Conservation (phyloP, 768 basidiomycete genomes). For the Mycena vulgaris region DNA sequence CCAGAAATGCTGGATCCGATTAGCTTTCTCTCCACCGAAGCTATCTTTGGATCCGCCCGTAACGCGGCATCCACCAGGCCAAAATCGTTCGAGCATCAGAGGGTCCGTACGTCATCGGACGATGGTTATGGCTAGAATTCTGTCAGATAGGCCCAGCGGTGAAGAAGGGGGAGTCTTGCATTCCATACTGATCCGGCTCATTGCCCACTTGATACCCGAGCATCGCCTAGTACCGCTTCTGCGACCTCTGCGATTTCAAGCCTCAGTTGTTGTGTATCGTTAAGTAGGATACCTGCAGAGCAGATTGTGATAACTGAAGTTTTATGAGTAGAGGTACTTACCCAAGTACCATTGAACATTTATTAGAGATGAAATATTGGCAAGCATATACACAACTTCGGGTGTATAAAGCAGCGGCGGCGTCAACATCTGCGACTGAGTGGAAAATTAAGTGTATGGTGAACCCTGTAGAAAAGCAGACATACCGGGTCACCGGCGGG, state of each 20-base stretch:
- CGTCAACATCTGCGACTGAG: slow-evolving; percentile 69
- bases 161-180: not conserved
- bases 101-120: slow-evolving; percentile 57
- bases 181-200: slow-evolving; percentile 36
- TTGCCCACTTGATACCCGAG: slow-evolving; percentile 77
- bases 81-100: slow-evolving; percentile 68
- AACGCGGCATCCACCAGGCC: slow-evolving; percentile 61
- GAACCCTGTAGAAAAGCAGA: not conserved
- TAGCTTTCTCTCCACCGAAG: slow-evolving; percentile 60
- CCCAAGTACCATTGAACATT: slow-evolving; percentile 65
- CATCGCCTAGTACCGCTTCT: slow-evolving; percentile 79
- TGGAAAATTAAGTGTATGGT: slow-evolving; percentile 48
- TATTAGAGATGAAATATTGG: slow-evolving; percentile 62
- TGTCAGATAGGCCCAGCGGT: not conserved
- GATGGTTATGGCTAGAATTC: slow-evolving; percentile 43
- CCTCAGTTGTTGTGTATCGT: slow-evolving; percentile 70
- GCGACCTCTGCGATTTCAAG: slow-evolving; percentile 73
- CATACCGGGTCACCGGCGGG: slow-evolving; percentile 56
- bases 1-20: slow-evolving; percentile 69
- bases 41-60: slow-evolving; percentile 51
- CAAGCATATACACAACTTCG: slow-evolving; percentile 72
- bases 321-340: slow-evolving; percentile 32
- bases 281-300: slow-evolving; percentile 75
- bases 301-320: slow-evolving; percentile 57
- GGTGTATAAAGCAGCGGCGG: slow-evolving; percentile 77